phyloP scores from a whole-genome alignment of 192 early-diverging fungal species.

The Coemansia aciculifera region DNA sequence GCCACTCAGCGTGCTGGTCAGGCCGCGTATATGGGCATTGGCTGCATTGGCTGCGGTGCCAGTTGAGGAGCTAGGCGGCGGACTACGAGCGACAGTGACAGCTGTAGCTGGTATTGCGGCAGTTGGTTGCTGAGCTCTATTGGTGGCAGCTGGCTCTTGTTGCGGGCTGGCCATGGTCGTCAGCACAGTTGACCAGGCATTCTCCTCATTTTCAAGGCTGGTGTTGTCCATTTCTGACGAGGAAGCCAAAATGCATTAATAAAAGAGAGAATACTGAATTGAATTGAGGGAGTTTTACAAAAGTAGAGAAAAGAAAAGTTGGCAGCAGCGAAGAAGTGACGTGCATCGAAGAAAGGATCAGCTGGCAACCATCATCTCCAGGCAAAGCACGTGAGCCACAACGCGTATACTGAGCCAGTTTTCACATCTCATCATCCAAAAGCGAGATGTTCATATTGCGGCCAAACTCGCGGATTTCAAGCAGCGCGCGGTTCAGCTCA shows the following conservation, averaged over 20 bases:
- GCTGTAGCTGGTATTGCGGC: not conserved
- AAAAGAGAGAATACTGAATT: conserved; percentile 1
- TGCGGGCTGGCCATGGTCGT: conserved; percentile 10
- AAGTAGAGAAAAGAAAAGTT: not conserved
- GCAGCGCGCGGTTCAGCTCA: conserved; percentile 45
- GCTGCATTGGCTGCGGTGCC: not conserved
- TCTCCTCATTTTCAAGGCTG: conserved; percentile 16
- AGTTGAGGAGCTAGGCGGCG: not conserved
- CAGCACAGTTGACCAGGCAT: conserved; percentile 46
- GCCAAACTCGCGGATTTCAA: conserved; percentile 50
- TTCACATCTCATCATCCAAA: conserved; percentile 19
- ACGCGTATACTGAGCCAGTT: not conserved
- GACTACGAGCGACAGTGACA: not conserved
- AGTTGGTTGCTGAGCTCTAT: not conserved
- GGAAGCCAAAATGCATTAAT: not conserved
- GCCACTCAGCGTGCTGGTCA: conserved; percentile 48
- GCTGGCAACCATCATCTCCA: not conserved
- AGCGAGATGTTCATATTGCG: conserved; percentile 45
- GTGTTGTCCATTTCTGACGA: conserved; percentile 15
- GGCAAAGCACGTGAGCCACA: not conserved
- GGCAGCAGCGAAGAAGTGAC: not conserved
- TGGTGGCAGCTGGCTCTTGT: not conserved
- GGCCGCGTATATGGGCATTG: conserved; percentile 33
- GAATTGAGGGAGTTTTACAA: not conserved
- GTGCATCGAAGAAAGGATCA: not conserved